Evolutionary conservation across 192 early-diverging fungal species (phyloP), one percentile per base, ranked within the genome.

Genomic region (Backusella morwellensis): DNA sequence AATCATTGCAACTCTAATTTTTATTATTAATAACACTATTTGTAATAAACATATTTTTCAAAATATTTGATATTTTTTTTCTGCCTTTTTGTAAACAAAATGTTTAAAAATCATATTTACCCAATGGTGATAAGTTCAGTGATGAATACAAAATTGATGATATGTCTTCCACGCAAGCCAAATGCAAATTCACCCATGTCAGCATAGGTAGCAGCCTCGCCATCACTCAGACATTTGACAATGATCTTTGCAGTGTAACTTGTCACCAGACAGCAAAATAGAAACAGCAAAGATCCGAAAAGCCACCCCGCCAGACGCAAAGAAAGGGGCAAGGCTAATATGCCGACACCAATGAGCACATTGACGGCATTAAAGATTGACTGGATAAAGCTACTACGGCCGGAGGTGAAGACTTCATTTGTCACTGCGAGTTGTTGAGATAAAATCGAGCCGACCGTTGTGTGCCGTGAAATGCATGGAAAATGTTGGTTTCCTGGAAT

Each of bases 261-360:
- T 5, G 84, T 85, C 23, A 81, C 68, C 6, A 54, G 72, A 15
- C 81, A 74, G 35, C 81, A 85, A 73, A 85, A 86, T 1, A 72
- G 9, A 66, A 86, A 86, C 26, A 93, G 41, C 0, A 75, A n/a
- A 4, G 88, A 35, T 21, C 92, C 92, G 36, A 86, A 35, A 14
- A 83, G 66, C 90, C 90, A 93, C 14, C 92, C 92, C 0, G 89
- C 77, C 36, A 83, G 75, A 12, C 81, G 80, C 19, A 93, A 81
- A 17, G 85, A 87, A 36, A 87, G 85, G 6, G 92, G 91, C 5
- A 93, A 73, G 2, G 90, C 80, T n/a, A 93, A 75, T 35, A 93
- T 87, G 26, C 88, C 91, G 66, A 93, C 88, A 26, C 90, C 90
- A 40, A 89, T 90, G 23, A 91, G 75, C 17, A 91, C 83, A 63